Evolutionary conservation across 495 filamentous ascomycete genomes (phyloP).

Genomic region (Halenospora varia): DNA sequence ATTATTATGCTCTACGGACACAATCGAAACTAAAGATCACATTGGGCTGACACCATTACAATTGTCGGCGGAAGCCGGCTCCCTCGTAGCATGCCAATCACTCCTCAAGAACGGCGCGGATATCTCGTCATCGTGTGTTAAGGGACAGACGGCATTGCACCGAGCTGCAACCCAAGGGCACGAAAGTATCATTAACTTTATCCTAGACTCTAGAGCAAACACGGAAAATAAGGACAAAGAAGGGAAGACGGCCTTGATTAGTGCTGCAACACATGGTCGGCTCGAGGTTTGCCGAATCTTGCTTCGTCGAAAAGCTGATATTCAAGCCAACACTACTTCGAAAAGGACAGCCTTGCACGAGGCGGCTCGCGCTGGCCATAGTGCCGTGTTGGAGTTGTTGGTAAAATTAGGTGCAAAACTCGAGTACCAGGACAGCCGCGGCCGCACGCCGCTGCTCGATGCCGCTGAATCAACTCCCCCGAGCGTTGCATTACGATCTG

Average conservation of each 20-base stretch:
- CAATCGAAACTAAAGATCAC: neutral
- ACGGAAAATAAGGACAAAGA: neutral
- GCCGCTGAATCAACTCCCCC: neutral
- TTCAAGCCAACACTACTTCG: neutral
- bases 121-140: neutral
- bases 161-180: neutral
- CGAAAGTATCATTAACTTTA: neutral
- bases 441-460: neutral
- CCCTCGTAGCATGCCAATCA: neutral
- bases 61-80: neutral
- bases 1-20: neutral
- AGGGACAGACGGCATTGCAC: neutral
- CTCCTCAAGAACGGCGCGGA: constrained; percentile 2
- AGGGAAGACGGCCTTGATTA: neutral
- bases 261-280: neutral
- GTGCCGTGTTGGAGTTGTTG: neutral
- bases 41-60: neutral
- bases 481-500: neutral
- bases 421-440: neutral
- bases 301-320: neutral
- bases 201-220: neutral
- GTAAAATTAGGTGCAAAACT: neutral
- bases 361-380: neutral
- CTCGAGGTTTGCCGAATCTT: neutral
- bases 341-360: neutral